Evolutionary conservation across 805 yeast species (phyloP), one percentile per base, ranked within the genome.

Genomic region (Schwanniomyces vanrijiae): DNA sequence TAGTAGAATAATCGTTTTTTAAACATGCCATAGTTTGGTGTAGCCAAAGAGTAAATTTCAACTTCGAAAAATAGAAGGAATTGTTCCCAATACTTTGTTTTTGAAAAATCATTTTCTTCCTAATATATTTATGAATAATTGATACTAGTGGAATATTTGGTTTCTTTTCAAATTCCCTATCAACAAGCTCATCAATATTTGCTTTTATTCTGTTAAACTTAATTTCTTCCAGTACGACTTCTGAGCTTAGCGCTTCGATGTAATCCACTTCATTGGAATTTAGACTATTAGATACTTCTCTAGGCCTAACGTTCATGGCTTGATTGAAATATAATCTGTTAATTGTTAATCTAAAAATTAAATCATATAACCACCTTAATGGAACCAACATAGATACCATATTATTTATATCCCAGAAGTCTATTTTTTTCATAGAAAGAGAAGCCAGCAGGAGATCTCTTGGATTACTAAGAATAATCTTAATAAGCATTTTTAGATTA

Each of bases 371-470:
- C 70, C 75, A 69, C 35, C 77, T 54, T 6, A 56, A 43, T 0
- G 76, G 76, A 5, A 69, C 54, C 28, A 70, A 42, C 51, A 67
- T 42, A 2, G 69, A 68, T 9, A 72, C 58, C 61, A 73, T 54
- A 42, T 62, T 64, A 31, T 56, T 53, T 1, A 68, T 54, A 40
- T 62, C 58, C 65, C 66, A 62, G 39, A 66, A 57, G 47, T 63
- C 56, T 20, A 71, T 52, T 10, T 61, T 62, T 11, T 50, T 52
- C 34, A 62, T 46, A 2, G 57, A 11, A 21, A 53, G 48, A n/a
- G 50, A 41, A 11, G 29, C 42, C 18, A 42, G 39, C 5, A 35
- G 8, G 3, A 42, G 31, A 26, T 42, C 25, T 9, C 16, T 14
- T 10, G 53, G 54, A 18, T 38, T 31, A 25, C 7, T 31, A 16